These are phyloP conservation scores for Gossypium longicalyx DNA, from an alignment of 345 rosid species.

Conservation along the genomic window DNA sequence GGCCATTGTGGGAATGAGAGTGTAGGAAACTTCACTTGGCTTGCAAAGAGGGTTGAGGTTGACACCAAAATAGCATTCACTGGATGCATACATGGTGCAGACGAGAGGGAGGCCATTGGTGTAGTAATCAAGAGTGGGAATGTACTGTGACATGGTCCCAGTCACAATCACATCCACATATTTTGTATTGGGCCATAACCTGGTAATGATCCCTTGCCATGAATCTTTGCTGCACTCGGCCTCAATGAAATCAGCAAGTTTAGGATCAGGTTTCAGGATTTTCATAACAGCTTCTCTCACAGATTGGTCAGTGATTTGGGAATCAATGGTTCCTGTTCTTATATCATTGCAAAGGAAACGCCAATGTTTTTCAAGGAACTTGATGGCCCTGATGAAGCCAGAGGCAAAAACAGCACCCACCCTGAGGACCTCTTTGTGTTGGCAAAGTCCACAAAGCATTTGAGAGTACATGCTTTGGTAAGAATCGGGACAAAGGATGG, in stretches of 20 bases:
- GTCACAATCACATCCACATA: constrained; percentile 97
- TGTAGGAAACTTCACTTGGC: constrained; percentile 87
- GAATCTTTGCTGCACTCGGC: constrained; percentile 47
- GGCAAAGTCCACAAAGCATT: constrained; percentile 69
- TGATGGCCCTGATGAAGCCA: constrained; percentile 74
- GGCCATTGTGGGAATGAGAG: constrained; percentile 89
- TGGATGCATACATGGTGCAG: constrained; percentile 97
- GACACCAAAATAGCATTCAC: constrained; percentile 93
- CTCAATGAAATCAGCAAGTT: constrained; percentile 54
- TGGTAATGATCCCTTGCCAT: constrained; percentile 72
- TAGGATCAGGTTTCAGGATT: constrained; percentile 57
- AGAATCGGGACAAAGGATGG: constrained; percentile 69
- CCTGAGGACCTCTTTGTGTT: constrained; percentile 57
- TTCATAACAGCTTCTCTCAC: constrained; percentile 52
- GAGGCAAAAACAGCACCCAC: constrained; percentile 90
- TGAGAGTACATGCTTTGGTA: constrained; percentile 84
- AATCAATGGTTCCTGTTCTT: constrained; percentile 42
- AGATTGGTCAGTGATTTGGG: constrained; percentile 50
- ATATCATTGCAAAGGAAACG: constrained; percentile 40
- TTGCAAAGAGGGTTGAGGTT: constrained; percentile 77
- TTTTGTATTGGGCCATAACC: constrained; percentile 74
- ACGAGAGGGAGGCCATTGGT: constrained; percentile 86
- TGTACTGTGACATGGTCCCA: constrained; percentile 97
- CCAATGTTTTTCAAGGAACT: constrained; percentile 75
- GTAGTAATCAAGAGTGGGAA: constrained; percentile 87